Evolutionary conservation across 305 asterid species (phyloP).

Genomic region (Fraxinus paxiana): DNA sequence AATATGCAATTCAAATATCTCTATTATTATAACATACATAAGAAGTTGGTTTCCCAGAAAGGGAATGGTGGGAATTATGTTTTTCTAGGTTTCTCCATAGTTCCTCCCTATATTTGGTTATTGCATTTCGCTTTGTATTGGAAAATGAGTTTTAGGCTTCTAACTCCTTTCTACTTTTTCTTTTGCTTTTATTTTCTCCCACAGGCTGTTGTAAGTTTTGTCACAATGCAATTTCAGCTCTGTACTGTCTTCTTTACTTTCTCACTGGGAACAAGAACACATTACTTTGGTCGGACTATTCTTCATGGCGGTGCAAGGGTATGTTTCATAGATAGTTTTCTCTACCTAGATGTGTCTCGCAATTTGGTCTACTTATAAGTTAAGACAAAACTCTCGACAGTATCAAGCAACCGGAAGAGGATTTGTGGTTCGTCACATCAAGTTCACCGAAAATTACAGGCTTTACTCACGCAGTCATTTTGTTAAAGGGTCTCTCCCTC

Average conservation of each 20-base stretch:
- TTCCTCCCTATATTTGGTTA: neutral
- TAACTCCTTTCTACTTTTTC: constrained; percentile 10
- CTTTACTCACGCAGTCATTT: constrained; percentile 84
- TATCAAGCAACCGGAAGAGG: constrained; percentile 93
- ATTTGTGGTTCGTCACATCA: constrained; percentile 83
- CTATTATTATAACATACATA: neutral
- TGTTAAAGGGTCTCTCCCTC: constrained; percentile 68
- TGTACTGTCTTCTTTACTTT: constrained; percentile 86
- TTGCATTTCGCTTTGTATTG: neutral
- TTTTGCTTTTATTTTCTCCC: constrained; percentile 16
- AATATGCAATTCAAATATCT: neutral
- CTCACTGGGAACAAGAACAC: constrained; percentile 88
- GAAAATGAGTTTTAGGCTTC: constrained; percentile 1
- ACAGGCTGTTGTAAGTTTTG: constrained; percentile 84
- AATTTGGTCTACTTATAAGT: constrained; percentile 15
- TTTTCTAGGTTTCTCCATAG: neutral
- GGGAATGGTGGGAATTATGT: neutral
- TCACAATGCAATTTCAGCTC: constrained; percentile 97
- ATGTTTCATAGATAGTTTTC: constrained; percentile 29
- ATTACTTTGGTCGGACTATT: constrained; percentile 92
- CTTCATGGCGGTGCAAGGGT: constrained; percentile 98
- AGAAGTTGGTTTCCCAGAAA: neutral
- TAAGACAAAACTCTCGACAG: constrained; percentile 36
- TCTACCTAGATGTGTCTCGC: constrained; percentile 10
- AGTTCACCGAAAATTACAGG: constrained; percentile 78